Evolutionary conservation across 106 monocot species (phyloP).

Genomic region (Acanthochlamys bracteata): DNA sequence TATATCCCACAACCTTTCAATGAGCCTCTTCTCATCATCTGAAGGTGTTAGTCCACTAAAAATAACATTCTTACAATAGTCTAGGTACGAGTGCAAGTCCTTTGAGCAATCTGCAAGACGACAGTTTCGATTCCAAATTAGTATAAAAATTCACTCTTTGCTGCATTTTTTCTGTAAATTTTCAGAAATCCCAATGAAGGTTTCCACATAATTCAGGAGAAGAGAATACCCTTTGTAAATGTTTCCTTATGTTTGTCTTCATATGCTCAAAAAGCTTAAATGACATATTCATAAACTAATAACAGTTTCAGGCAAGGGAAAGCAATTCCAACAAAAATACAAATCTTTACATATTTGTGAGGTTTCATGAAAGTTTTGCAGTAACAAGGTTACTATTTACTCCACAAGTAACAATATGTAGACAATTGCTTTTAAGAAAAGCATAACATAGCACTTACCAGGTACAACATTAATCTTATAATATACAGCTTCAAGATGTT

Average conservation of each 20-base stretch:
- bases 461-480: conserved; percentile 25
- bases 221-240: no score
- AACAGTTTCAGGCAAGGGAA: no score
- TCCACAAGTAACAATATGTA: background rate
- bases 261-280: no score
- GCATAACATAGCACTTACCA: conserved; percentile 29
- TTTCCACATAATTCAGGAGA: no score
- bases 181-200: background rate
- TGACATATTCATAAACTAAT: no score
- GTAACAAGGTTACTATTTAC: no score
- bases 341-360: no score
- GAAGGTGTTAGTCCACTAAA: conserved; percentile 49
- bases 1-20: conserved; percentile 53
- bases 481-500: conserved; percentile 43
- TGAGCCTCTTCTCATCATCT: conserved; percentile 39
- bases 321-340: no score
- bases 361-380: no score
- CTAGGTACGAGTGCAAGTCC: conserved; percentile 65
- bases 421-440: background rate
- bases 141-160: background rate
- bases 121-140: background rate
- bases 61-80: conserved; percentile 60
- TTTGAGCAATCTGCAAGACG: conserved; percentile 32
- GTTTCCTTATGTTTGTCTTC: no score
- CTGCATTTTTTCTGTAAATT: background rate